Evolutionary conservation across 2,329 filamentous ascomycete genomes (phyloP).

Genomic region (Orbilia blumenaviensis): DNA sequence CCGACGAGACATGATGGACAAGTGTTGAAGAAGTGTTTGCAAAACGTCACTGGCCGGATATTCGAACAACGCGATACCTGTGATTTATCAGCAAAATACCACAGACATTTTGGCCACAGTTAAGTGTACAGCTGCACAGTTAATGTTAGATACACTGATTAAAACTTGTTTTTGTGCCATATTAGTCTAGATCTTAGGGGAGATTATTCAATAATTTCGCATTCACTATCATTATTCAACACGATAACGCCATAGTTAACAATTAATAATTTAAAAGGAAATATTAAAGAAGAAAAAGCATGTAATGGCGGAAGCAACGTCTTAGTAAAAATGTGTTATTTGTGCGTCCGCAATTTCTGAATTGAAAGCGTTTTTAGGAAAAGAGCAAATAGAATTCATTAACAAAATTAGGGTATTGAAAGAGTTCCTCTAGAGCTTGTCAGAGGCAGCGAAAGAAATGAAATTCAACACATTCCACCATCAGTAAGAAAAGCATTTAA

Average conservation of each 20-base stretch:
- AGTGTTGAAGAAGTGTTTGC: neutral
- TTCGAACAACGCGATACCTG: constrained; percentile 31
- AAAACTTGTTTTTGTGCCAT: no score
- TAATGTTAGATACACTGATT: no score
- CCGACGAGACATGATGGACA: constrained; percentile 26
- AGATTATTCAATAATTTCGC: neutral
- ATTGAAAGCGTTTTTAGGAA: constrained; percentile 1
- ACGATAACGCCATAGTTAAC: neutral
- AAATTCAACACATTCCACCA: constrained; percentile 9
- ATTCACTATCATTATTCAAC: constrained; percentile 4
- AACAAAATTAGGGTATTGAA: neutral
- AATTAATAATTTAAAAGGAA: neutral
- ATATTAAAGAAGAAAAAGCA: neutral
- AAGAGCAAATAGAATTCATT: neutral
- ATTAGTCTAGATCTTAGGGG: no score
- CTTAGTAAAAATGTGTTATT: neutral
- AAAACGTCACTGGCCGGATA: constrained; percentile 5
- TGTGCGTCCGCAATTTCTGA: neutral
- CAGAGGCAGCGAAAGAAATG: neutral
- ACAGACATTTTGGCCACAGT: constrained; percentile 5
- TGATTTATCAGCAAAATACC: constrained; percentile 54
- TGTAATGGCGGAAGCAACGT: neutral
- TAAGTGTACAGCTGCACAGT: no score
- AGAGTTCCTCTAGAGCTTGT: neutral
- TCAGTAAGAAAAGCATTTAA: neutral